Base-by-base conservation (phyloP, 768 basidiomycete species). In the Daedaleopsis sinensis region DNA sequence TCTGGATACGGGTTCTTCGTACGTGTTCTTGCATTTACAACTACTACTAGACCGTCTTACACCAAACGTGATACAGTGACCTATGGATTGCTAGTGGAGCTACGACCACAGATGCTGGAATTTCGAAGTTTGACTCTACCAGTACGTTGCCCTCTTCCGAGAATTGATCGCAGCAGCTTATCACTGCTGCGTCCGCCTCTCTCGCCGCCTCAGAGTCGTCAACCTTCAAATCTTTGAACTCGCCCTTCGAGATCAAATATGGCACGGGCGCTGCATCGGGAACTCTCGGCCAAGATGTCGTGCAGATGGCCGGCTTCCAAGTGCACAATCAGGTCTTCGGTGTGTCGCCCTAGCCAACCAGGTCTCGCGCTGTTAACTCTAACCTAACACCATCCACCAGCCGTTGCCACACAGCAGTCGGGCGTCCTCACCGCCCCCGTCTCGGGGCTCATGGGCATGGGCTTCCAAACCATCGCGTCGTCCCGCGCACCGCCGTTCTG, bases 231-330 rank as follows among this genome's bases (percentile, higher is more conserved):
- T 84, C 88, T 56, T 67, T 78, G 2, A 79, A 82, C 19, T 72
- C 77, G 0, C 38, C 79, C 0, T 96, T 98, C 73, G 68, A 73
- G 16, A 89, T 96, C 57, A 80, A 82, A 6, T 98, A 97, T 65
- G 95, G 94, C 24, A 89, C 86, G 46, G 97, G 96, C 6, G 74
- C 79, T 53, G 96, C 90, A 0, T 70, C 76, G 1, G 97, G 97
- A 0, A 68, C 73, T 5, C 83, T 97, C 10, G 93, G 79, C 4
- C 65, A 78, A 39, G 97, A 98, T 66, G 78, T 81, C 11, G 87
- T 98, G 9, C 85, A 92, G 70, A 90, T 98, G 85, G 96, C 89
- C 0, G 96, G 94, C 1, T 96, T 96, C 73, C 82, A 84, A 21
- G 90, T 98, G 7, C 69, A 79, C 5, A 82, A 86, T 43, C 96